A percentile compares a stretch with the other conserved stretches of the same genome.
These are phyloP conservation scores for Colletotrichum cordylinicola DNA, from an alignment of 2,329 filamentous ascomycete genomes.

Conservation along the genomic window DNA sequence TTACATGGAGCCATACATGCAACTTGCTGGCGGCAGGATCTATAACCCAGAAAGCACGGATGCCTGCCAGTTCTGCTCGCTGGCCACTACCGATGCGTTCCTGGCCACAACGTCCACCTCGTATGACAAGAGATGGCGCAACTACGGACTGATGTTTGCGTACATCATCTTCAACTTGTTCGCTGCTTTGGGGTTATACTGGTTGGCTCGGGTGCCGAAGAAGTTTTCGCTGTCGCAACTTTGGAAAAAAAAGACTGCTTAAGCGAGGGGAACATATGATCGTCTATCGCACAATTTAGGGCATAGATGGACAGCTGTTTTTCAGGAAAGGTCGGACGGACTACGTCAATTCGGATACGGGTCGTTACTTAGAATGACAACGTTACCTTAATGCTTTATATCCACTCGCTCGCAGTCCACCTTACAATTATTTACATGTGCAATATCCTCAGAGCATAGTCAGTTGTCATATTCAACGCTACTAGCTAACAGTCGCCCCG, in stretches of 20 bases:
- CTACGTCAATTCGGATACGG: fast-evolving
- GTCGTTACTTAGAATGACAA: neutral
- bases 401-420: fast-evolving
- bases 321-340: neutral
- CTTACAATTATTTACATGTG: fast-evolving
- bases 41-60: constrained; percentile 45
- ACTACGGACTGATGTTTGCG: constrained; percentile 59
- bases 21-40: constrained; percentile 51
- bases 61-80: constrained; percentile 49
- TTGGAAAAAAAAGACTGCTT: neutral
- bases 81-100: constrained; percentile 41
- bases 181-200: constrained; percentile 55
- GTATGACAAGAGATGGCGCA: constrained; percentile 57
- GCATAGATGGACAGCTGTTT: neutral
- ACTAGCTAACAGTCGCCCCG: neutral
- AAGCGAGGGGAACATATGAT: fast-evolving
- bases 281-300: fast-evolving
- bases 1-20: constrained; percentile 53
- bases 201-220: constrained; percentile 40
- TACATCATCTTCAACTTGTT: constrained; percentile 57
- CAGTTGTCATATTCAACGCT: neutral
- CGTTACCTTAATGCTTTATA: fast-evolving
- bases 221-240: neutral
- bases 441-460: neutral
- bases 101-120: constrained; percentile 43